Evolutionary conservation across 768 basidiomycete species (phyloP).

Genomic region (Hygrophorus pudorinus): DNA sequence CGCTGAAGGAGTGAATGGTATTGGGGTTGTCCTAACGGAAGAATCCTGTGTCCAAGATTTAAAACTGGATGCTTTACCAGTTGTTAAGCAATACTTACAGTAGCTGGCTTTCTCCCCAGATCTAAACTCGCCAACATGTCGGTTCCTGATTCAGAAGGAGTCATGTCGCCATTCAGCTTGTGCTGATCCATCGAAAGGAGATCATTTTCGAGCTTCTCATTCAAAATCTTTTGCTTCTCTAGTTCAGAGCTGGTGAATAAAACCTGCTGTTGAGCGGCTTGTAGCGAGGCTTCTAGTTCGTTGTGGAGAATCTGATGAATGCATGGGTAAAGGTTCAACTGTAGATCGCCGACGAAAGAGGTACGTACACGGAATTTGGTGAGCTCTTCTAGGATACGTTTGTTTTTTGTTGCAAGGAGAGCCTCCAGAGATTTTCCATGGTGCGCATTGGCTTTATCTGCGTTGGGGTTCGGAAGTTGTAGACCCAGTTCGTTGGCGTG

Average conservation of each 20-base stretch:
- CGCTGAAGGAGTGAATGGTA: slow-evolving; percentile 63
- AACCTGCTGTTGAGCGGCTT: slow-evolving; percentile 47
- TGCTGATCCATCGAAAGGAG: slow-evolving; percentile 72
- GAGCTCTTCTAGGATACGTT: slow-evolving; percentile 82
- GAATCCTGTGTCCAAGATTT: slow-evolving; percentile 14
- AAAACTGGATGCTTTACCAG: not conserved
- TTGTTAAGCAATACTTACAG: slow-evolving; percentile 21
- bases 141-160: slow-evolving; percentile 22
- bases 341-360: not conserved
- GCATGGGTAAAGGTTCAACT: not conserved
- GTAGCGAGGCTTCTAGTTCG: slow-evolving; percentile 68
- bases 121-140: slow-evolving; percentile 71
- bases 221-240: slow-evolving; percentile 67
- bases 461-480: slow-evolving; percentile 82
- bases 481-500: slow-evolving; percentile 32
- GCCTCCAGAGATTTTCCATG: slow-evolving; percentile 81
- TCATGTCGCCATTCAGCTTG: slow-evolving; percentile 24
- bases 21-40: slow-evolving; percentile 46
- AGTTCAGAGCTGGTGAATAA: slow-evolving; percentile 53
- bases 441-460: slow-evolving; percentile 68
- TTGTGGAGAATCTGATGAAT: slow-evolving; percentile 60
- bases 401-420: slow-evolving; percentile 89
- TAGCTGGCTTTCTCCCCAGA: slow-evolving; percentile 42
- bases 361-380: slow-evolving; percentile 74
- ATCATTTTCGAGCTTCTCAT: slow-evolving; percentile 89